These are phyloP conservation scores for Clarireedia monteithiana DNA, from an alignment of 2,329 filamentous ascomycete genomes.

Conservation along the genomic window DNA sequence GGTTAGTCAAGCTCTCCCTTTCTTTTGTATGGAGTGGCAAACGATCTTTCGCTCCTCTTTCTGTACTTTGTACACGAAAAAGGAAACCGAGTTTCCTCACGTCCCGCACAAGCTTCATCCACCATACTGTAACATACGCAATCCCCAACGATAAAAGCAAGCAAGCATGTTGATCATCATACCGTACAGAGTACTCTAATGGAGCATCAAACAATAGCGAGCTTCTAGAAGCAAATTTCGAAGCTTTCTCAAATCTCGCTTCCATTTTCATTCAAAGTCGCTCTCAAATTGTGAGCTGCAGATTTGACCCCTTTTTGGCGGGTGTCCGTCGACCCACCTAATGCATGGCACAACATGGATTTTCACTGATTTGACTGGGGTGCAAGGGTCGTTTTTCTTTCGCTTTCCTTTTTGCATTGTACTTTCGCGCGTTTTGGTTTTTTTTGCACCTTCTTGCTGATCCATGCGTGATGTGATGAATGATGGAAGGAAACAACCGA, in stretches of 20 bases:
- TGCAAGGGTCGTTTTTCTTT: not conserved
- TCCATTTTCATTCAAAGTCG: too few species aligned
- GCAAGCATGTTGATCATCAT: not conserved
- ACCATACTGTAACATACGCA: too few species aligned
- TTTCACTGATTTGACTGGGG: not conserved
- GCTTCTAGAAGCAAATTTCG: slow-evolving; percentile 9
- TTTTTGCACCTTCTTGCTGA: too few species aligned
- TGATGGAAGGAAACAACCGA: too few species aligned
- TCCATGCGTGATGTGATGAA: too few species aligned
- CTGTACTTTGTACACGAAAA: too few species aligned
- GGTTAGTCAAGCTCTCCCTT: not conserved
- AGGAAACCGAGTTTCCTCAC: too few species aligned
- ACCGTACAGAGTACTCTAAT: not conserved
- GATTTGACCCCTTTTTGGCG: slow-evolving; percentile 8
- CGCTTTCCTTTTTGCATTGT: not conserved
- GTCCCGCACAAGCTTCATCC: too few species aligned
- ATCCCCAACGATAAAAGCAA: too few species aligned
- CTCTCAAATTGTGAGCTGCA: not conserved
- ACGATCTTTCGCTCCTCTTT: not conserved
- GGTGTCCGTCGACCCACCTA: not conserved
- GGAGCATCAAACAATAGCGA: not conserved
- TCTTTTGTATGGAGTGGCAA: not conserved
- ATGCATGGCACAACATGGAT: not conserved
- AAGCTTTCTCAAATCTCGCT: not conserved
- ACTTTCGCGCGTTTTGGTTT: too few species aligned